phyloP scores from a whole-genome alignment of 441 rosid genomes.

The Adansonia gregorii region DNA sequence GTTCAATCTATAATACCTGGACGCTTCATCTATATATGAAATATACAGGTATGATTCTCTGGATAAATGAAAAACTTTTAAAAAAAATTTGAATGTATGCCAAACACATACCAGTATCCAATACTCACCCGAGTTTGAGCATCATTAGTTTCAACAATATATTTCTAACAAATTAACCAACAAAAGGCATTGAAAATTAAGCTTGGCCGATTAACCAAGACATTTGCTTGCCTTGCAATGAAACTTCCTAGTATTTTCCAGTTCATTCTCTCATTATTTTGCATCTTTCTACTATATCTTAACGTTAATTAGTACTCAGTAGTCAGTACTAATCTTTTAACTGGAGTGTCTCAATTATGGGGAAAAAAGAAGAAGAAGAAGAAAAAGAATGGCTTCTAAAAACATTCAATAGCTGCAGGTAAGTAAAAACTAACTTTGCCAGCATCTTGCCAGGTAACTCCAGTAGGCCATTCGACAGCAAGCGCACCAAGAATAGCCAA shows the following conservation, averaged over 20 bases:
- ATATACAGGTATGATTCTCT: no score
- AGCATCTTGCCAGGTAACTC: conserved; percentile 96
- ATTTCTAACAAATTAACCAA: not conserved
- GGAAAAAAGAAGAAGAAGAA: no score
- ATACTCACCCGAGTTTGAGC: no score
- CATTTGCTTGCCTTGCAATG: not conserved
- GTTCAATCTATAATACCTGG: no score
- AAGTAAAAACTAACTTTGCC: conserved; percentile 61
- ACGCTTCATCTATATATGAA: no score
- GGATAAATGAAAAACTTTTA: no score
- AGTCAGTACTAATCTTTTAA: no score
- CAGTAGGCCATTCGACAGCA: conserved; percentile 86
- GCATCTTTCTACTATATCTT: not conserved
- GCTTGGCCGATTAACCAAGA: not conserved
- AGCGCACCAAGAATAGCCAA: conserved; percentile 92
- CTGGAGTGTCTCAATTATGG: not conserved
- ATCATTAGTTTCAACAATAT: not conserved
- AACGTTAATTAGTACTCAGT: no score
- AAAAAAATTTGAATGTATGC: no score
- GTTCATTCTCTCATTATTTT: not conserved
- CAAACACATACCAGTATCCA: no score
- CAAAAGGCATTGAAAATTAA: not conserved
- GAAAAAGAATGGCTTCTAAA: not conserved
- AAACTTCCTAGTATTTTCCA: not conserved
- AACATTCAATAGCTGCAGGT: not conserved